Evolutionary conservation across 768 basidiomycete species (phyloP).

Genomic region (Rhodotorula diobovata): DNA sequence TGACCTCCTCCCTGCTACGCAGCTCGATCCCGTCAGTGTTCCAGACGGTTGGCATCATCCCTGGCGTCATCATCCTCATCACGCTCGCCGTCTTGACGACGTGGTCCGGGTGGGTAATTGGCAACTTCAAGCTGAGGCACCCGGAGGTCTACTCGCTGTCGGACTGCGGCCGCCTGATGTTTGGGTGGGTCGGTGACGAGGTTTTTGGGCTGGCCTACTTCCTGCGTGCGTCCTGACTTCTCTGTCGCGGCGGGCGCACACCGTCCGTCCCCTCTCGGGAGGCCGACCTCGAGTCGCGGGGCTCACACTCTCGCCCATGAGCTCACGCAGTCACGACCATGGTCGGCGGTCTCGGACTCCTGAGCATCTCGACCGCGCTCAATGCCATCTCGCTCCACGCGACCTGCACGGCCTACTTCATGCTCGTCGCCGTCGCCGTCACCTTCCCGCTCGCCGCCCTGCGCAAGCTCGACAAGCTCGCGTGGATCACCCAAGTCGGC

Average conservation of each 20-base stretch:
- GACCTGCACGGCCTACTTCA: conserved; percentile 47
- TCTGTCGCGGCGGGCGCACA: no score
- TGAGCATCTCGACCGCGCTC: conserved; percentile 46
- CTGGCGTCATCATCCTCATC: conserved; percentile 5
- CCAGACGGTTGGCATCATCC: conserved; percentile 2
- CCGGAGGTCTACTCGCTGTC: conserved; percentile 1
- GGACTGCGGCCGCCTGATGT: neutral
- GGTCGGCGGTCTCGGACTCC: conserved; percentile 42
- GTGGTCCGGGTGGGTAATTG: neutral
- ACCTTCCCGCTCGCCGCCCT: conserved; percentile 38
- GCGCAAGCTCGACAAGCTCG: conserved; percentile 44
- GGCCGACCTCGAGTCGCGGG: neutral
- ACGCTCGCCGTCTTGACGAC: neutral
- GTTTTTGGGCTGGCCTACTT: neutral
- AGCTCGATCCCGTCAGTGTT: neutral
- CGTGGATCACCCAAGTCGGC: conserved; percentile 42
- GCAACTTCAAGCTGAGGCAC: conserved; percentile 1
- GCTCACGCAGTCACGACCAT: neutral
- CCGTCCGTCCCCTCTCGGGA: no score
- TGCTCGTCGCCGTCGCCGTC: conserved; percentile 42
- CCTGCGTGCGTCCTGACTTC: neutral
- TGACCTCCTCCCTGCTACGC: neutral
- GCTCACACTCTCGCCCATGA: neutral
- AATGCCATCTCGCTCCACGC: conserved; percentile 46
- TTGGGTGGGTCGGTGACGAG: neutral